Evolutionary conservation across 345 rosid genomes (phyloP).

Genomic region (Hibiscus syriacus): DNA sequence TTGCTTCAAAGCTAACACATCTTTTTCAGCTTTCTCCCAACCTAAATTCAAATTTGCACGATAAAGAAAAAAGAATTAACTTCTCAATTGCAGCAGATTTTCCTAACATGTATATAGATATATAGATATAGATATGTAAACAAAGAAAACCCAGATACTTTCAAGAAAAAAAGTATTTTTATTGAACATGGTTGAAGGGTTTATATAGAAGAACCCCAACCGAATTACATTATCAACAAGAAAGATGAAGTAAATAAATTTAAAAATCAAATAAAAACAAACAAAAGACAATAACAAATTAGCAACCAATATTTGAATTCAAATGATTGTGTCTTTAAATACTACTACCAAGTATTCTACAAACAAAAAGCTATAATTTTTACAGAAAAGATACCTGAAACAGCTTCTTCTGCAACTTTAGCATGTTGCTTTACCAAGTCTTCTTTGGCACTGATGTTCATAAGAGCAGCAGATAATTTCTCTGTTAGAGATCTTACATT

Average conservation of each 20-base stretch:
- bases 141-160: not conserved
- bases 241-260: too few relatives aligned
- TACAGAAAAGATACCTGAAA: constrained; percentile 45
- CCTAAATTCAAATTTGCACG: constrained; percentile 34
- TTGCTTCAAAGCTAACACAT: constrained; percentile 52
- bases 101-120: not conserved
- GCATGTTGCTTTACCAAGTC: constrained; percentile 82
- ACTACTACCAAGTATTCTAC: not conserved
- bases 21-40: constrained; percentile 98
- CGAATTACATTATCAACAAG: too few relatives aligned
- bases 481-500: constrained; percentile 42
- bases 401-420: constrained; percentile 96
- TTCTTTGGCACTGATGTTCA: constrained; percentile 65
- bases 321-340: too few relatives aligned
- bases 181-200: too few relatives aligned
- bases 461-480: constrained; percentile 79
- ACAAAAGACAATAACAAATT: too few relatives aligned
- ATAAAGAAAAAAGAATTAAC: not conserved
- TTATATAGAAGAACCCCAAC: too few relatives aligned
- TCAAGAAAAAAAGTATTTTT: not conserved
- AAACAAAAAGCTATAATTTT: too few relatives aligned
- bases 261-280: too few relatives aligned
- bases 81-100: not conserved
- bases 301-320: too few relatives aligned
- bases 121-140: not conserved